Percentiles rank a stretch among this genome's conserved stretches.
Evolutionary conservation across 208 protist genomes (phyloP).

Genomic region (Leishmania arabica): DNA sequence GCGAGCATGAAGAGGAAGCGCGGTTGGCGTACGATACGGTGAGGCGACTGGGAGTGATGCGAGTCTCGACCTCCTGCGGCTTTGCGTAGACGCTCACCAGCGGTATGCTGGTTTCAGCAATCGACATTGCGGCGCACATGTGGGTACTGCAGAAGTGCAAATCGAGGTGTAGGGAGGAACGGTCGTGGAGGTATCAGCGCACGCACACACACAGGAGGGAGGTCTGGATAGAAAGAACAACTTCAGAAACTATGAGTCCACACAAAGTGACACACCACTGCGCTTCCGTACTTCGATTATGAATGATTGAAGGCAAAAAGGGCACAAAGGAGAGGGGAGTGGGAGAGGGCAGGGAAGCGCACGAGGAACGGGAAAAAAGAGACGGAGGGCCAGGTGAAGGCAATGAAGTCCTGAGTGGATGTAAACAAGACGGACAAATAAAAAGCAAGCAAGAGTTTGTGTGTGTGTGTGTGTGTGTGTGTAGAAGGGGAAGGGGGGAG

Average conservation of each 20-base stretch:
- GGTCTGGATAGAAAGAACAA: background rate
- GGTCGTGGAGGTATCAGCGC: background rate
- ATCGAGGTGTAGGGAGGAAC: background rate
- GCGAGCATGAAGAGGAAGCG: conserved; percentile 15
- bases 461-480: background rate
- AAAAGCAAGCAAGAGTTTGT: background rate
- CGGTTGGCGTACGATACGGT: conserved; percentile 49
- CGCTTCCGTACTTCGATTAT: background rate
- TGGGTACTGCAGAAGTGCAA: background rate
- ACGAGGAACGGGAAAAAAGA: background rate
- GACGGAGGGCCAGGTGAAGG: background rate
- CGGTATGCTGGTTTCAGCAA: conserved; percentile 7
- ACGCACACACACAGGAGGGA: background rate
- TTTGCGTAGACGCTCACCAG: conserved; percentile 11
- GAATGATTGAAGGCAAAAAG: background rate
- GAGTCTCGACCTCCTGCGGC: background rate
- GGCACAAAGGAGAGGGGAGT: background rate
- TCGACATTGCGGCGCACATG: conserved; percentile 15
- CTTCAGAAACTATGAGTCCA: background rate
- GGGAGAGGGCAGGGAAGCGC: background rate
- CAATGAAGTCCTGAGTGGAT: background rate
- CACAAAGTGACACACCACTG: background rate
- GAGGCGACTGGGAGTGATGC: conserved; percentile 34
- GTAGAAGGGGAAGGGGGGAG: background rate
- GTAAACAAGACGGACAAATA: background rate